phyloP scores from a whole-genome alignment of 1,139 yeast species.

The Kurtzmaniella quercitrusa region DNA sequence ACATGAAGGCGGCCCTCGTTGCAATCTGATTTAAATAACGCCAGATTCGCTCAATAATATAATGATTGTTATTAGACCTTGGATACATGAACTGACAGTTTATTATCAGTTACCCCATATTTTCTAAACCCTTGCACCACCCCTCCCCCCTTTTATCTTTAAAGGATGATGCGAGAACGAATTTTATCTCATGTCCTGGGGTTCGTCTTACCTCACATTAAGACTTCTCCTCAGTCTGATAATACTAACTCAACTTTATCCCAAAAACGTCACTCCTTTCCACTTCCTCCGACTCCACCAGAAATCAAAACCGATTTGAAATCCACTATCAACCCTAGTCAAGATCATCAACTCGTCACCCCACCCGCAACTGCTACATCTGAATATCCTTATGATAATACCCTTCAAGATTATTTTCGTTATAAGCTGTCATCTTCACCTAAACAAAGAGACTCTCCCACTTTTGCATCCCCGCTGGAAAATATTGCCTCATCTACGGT shows the following conservation, averaged over 20 bases:
- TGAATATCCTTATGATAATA: slow-evolving; percentile 4
- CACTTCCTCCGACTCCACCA: background rate
- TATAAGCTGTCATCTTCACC: slow-evolving; percentile 5
- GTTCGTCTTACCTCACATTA: too few species aligned
- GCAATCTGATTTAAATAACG: background rate
- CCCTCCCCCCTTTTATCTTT: too few species aligned
- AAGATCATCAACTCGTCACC: slow-evolving; percentile 3
- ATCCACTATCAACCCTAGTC: background rate
- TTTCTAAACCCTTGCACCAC: too few species aligned
- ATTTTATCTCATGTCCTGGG: too few species aligned
- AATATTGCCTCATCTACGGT: too few species aligned
- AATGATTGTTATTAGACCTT: too few species aligned
- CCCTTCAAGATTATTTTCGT: slow-evolving; percentile 5
- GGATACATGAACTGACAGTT: too few species aligned
- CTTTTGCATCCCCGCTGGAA: slow-evolving; percentile 6
- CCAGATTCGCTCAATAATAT: too few species aligned
- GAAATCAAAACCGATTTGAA: background rate
- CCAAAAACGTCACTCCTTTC: background rate
- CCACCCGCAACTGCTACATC: slow-evolving; percentile 3
- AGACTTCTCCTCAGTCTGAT: too few species aligned
- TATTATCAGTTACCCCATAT: too few species aligned
- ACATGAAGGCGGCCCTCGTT: slow-evolving; percentile 1
- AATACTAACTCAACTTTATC: too few species aligned
- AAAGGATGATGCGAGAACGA: too few species aligned
- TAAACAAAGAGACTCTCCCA: background rate